These are phyloP conservation scores for Neurospora tetrasperma DNA, from an alignment of 495 filamentous ascomycete species.

Conservation along the genomic window DNA sequence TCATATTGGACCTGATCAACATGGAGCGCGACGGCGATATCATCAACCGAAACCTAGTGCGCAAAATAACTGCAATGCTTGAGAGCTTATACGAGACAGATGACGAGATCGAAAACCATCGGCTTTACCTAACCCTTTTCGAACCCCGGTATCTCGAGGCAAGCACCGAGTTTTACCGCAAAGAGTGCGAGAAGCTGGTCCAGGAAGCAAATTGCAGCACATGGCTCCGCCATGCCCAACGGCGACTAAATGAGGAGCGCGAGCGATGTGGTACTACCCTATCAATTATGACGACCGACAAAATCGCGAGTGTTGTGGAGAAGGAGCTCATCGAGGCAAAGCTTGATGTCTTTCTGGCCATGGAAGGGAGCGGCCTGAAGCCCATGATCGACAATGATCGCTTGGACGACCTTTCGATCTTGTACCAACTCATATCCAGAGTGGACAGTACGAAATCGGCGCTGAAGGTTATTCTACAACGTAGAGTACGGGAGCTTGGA, in stretches of 20 bases:
- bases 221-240: conserved; percentile 70
- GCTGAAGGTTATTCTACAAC: conserved; percentile 58
- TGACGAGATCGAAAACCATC: conserved; percentile 60
- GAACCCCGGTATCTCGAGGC: conserved; percentile 64
- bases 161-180: conserved; percentile 63
- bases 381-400: conserved; percentile 89
- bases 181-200: conserved; percentile 63
- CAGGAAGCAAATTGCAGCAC: conserved; percentile 68
- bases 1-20: conserved; percentile 81
- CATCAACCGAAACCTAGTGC: conserved; percentile 73
- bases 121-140: conserved; percentile 76
- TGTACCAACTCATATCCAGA: conserved; percentile 67
- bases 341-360: conserved; percentile 68
- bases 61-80: conserved; percentile 80
- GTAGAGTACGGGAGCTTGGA: conserved; percentile 70
- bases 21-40: conserved; percentile 87
- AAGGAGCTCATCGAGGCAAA: conserved; percentile 65
- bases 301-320: conserved; percentile 71
- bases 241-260: conserved; percentile 67
- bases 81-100: conserved; percentile 79
- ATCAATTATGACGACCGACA: conserved; percentile 54
- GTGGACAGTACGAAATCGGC: conserved; percentile 67
- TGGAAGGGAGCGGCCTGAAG: conserved; percentile 74
- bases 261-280: conserved; percentile 74
- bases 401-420: conserved; percentile 58